Evolutionary conservation across 1,284 basidiomycete species (phyloP).

Genomic region (Cryptococcus hybrid): DNA sequence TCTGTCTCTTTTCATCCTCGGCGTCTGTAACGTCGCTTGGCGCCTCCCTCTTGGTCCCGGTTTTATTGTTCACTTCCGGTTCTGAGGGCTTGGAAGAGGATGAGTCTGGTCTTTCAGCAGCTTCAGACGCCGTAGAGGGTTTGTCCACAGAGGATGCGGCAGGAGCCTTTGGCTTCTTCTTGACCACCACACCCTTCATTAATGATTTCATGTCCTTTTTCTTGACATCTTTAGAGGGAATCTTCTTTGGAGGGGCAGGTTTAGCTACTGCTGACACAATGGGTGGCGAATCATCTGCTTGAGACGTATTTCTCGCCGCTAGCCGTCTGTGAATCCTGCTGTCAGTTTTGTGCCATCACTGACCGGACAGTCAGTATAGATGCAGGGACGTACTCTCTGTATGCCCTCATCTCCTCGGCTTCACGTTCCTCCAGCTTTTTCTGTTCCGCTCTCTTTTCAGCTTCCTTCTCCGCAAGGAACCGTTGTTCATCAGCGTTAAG

Average conservation of each 20-base stretch:
- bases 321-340: too few relatives aligned
- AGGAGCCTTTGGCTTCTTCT: slow-evolving; percentile 40
- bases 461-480: slow-evolving; percentile 78
- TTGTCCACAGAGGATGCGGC: background rate
- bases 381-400: slow-evolving; percentile 61
- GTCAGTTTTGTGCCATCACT: background rate
- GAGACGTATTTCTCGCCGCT: too few relatives aligned
- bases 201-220: slow-evolving; percentile 45
- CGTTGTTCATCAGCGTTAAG: slow-evolving; percentile 85
- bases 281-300: too few relatives aligned
- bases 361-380: slow-evolving; percentile 22
- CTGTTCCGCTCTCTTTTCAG: slow-evolving; percentile 72
- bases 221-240: background rate
- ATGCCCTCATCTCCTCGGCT: slow-evolving; percentile 73
- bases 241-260: background rate
- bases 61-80: background rate
- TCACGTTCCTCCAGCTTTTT: slow-evolving; percentile 68
- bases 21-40: slow-evolving; percentile 5
- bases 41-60: slow-evolving; percentile 1
- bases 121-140: background rate
- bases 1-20: slow-evolving; percentile 19
- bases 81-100: background rate
- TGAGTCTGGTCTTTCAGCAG: background rate
- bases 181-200: slow-evolving; percentile 50
- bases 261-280: too few relatives aligned